Evolutionary conservation across 225 moss, liverwort and hornwort species (phyloP).

Genomic region (Marchantia polymorpha): DNA sequence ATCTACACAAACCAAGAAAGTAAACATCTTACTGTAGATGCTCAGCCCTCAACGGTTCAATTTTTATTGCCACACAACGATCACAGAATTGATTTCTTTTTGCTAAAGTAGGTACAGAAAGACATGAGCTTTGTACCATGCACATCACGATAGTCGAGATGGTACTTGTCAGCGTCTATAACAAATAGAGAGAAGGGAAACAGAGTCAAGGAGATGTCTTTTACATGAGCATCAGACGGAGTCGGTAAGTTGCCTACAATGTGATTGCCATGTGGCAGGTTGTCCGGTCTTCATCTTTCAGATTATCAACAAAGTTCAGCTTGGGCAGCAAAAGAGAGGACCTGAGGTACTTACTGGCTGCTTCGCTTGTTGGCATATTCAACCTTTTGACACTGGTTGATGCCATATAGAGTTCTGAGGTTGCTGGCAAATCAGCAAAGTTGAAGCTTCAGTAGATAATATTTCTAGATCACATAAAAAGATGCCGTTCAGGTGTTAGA

Average conservation of each 20-base stretch:
- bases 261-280: constrained; percentile 37
- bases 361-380: background rate
- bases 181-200: too few species aligned
- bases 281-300: constrained; percentile 51
- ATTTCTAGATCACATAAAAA: background rate
- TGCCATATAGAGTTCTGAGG: background rate
- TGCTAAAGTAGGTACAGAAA: too few species aligned
- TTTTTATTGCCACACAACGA: too few species aligned
- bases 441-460: background rate
- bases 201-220: background rate
- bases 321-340: constrained; percentile 36
- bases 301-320: constrained; percentile 29
- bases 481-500: background rate
- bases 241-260: background rate
- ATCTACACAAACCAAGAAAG: background rate
- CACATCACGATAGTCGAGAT: too few species aligned
- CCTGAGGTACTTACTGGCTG: constrained; percentile 26
- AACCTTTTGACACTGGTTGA: background rate
- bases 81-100: too few species aligned
- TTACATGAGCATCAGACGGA: background rate
- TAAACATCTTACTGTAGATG: too few species aligned
- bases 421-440: background rate
- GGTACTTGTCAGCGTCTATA: too few species aligned
- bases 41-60: too few species aligned
- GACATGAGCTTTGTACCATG: too few species aligned